Conservation (phyloP, 306 rosid species). For the Prunus mume region DNA sequence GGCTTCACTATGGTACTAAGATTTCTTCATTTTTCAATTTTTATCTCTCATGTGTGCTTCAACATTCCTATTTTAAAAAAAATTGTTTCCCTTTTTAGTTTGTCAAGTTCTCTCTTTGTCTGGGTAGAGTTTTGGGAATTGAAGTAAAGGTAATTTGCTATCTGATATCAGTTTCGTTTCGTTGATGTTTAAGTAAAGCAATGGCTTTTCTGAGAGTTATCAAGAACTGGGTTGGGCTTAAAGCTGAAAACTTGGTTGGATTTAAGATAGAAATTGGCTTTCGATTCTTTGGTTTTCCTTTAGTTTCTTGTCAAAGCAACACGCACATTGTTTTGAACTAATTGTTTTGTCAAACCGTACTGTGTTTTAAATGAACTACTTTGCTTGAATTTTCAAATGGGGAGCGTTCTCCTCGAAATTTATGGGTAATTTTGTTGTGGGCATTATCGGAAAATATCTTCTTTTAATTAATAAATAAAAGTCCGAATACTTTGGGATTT, state of each 20-base stretch:
- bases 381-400: slow-evolving; percentile 3
- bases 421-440: neutral
- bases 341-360: neutral
- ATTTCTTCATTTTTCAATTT: neutral
- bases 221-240: neutral
- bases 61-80: slow-evolving; percentile 8
- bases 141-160: neutral
- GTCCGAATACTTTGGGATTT: neutral
- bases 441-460: neutral
- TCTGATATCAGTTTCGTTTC: neutral
- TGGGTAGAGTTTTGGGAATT: slow-evolving; percentile 2
- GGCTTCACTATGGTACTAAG: slow-evolving; percentile 65
- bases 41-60: slow-evolving; percentile 8
- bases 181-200: neutral
- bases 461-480: neutral
- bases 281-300: neutral
- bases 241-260: slow-evolving; percentile 7
- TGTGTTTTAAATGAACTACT: slow-evolving; percentile 12
- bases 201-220: neutral
- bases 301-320: neutral
- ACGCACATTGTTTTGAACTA: neutral
- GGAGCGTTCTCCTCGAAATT: neutral
- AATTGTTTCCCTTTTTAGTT: neutral
- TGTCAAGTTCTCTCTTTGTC: neutral
- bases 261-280: neutral